Evolutionary conservation across 192 early-diverging fungal genomes (phyloP).

Genomic region (Podila verticillata): DNA sequence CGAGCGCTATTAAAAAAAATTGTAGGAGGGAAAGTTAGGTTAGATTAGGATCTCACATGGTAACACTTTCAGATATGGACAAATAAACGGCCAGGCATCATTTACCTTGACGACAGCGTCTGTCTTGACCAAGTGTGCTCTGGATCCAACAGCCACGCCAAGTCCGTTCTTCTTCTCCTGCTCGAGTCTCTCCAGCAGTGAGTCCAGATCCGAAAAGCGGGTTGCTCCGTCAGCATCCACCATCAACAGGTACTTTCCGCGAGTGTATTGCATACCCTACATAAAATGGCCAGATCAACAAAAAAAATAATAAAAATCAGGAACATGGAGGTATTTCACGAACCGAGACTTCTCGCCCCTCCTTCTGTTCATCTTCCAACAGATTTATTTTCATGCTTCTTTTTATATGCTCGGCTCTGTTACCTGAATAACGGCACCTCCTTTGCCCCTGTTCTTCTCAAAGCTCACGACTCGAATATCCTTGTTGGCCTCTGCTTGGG

Average conservation of each 20-base stretch:
- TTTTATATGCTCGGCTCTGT: background rate
- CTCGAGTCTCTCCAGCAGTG: constrained; percentile 60
- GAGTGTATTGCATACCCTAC: constrained; percentile 84
- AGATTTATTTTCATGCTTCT: background rate
- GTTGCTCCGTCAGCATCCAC: constrained; percentile 98
- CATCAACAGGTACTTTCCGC: constrained; percentile 84
- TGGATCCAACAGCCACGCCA: constrained; percentile 87
- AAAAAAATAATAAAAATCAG: background rate
- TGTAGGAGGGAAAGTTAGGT: background rate
- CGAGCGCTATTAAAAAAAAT: constrained; percentile 73
- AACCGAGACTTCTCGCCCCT: background rate
- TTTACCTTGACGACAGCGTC: constrained; percentile 89
- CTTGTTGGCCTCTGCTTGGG: constrained; percentile 59
- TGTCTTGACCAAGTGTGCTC: constrained; percentile 87
- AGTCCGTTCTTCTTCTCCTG: constrained; percentile 56
- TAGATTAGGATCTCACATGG: too few relatives aligned
- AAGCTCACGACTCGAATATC: constrained; percentile 81
- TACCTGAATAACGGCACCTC: constrained; percentile 92
- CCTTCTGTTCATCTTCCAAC: background rate
- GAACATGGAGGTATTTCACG: background rate
- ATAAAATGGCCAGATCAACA: background rate
- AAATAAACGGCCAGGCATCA: too few relatives aligned
- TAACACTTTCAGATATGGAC: too few relatives aligned
- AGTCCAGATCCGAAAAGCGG: constrained; percentile 85
- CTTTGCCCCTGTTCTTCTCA: constrained; percentile 90